These are phyloP conservation scores for Gardenia jasminoides DNA, from an alignment of 257 asterid species.

Conservation along the genomic window DNA sequence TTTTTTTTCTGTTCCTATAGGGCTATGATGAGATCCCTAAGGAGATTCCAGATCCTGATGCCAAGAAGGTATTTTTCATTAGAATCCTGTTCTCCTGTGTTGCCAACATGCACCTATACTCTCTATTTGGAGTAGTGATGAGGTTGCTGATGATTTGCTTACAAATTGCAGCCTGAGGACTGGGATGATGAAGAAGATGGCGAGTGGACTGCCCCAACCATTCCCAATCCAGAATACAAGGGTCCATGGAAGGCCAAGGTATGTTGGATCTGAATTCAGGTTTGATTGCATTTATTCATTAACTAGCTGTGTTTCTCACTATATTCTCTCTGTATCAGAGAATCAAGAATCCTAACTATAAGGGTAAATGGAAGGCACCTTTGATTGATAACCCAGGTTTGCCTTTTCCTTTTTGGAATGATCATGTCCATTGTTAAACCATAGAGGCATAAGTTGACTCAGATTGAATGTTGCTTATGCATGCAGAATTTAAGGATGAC, in stretches of 20 bases:
- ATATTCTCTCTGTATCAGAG: slow-evolving; percentile 39
- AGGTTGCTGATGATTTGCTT: neutral
- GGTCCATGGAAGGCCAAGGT: slow-evolving; percentile 92
- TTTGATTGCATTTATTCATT: neutral
- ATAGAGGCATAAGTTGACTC: neutral
- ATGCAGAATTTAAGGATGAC: slow-evolving; percentile 88
- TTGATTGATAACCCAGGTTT: slow-evolving; percentile 86
- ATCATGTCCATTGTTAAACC: neutral
- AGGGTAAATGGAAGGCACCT: slow-evolving; percentile 94
- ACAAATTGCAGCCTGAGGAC: slow-evolving; percentile 78
- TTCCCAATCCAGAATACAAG: slow-evolving; percentile 91
- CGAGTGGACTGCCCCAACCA: slow-evolving; percentile 91
- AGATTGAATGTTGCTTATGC: neutral
- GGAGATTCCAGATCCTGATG: slow-evolving; percentile 87
- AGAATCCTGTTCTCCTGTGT: neutral
- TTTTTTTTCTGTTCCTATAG: slow-evolving; percentile 30
- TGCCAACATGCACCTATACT: neutral
- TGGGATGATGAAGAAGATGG: slow-evolving; percentile 99
- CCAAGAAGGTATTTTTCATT: slow-evolving; percentile 63
- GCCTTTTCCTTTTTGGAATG: slow-evolving; percentile 6
- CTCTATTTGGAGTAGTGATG: slow-evolving; percentile 5
- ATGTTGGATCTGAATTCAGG: slow-evolving; percentile 10
- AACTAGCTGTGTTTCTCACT: slow-evolving; percentile 8
- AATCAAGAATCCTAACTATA: slow-evolving; percentile 84
- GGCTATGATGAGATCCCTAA: slow-evolving; percentile 93